These are phyloP conservation scores for Candida xyloterini DNA, from an alignment of 805 yeast genomes.

Conservation along the genomic window DNA sequence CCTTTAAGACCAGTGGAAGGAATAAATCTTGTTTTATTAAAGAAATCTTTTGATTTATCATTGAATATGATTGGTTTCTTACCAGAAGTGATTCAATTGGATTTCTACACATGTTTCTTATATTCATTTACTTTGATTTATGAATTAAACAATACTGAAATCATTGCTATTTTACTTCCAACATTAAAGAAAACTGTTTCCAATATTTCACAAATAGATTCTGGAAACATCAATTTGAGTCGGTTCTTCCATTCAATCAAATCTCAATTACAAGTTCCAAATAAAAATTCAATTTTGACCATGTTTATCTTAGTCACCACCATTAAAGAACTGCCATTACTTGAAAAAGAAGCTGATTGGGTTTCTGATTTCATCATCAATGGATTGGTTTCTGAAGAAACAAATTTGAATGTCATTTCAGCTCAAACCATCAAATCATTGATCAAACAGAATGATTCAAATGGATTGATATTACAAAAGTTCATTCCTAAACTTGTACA, in stretches of 20 bases:
- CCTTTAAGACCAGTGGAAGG: constrained; percentile 23
- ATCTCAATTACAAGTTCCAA: constrained; percentile 23
- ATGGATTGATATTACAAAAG: constrained; percentile 39
- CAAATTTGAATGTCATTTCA: constrained; percentile 36
- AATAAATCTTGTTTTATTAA: constrained; percentile 41
- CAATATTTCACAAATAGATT: constrained; percentile 25
- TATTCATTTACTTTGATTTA: constrained; percentile 58
- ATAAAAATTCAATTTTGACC: constrained; percentile 42
- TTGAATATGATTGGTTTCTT: constrained; percentile 63
- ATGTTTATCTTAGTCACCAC: constrained; percentile 44
- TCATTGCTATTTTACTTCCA: constrained; percentile 52
- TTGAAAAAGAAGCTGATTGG: constrained; percentile 36
- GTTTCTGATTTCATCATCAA: constrained; percentile 34
- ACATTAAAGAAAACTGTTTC: constrained; percentile 45
- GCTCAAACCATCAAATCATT: constrained; percentile 64
- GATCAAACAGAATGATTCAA: constrained; percentile 35
- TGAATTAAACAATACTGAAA: constrained; percentile 38
- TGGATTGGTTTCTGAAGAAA: constrained; percentile 36
- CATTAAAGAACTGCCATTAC: constrained; percentile 33
- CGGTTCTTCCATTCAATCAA: constrained; percentile 39
- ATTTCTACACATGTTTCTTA: constrained; percentile 67
- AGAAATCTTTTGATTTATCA: constrained; percentile 47
- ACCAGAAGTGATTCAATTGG: constrained; percentile 66
- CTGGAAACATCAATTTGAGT: constrained; percentile 25
- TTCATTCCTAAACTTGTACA: constrained; percentile 46